Evolutionary conservation across 306 rosid genomes (phyloP), one percentile per base, ranked within the genome.

Genomic region (Gastrolobium villosum): DNA sequence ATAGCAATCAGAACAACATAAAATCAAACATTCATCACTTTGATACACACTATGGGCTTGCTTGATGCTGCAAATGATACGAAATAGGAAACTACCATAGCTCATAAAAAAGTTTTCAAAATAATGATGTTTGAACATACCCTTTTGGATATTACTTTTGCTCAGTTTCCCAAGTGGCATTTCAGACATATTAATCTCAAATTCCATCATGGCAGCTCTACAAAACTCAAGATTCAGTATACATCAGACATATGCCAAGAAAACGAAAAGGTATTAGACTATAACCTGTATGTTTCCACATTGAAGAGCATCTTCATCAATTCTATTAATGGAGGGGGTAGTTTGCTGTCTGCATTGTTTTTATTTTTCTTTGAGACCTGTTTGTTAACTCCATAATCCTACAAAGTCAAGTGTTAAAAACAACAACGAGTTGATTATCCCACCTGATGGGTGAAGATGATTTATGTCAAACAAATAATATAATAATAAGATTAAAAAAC

Each of bases 161-260:
- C 98, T 95, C 81, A 95, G 88, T 81, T 91, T 95, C 74, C 99
- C 99, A 69, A 95, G 98, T 3, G 99, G 99, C 99, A 95, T 95
- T 84, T 95, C 98, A 1, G 98, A 82, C 99, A 95, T 83, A 84
- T 95, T 95, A 75, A 95, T 95, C 88, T 95, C 98, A 79, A 92
- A 95, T 78, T 95, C 99, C 98, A 95, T 86, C 99, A 95, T 92
- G 68, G 98, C 99, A 79, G 97, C 90, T 86, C 99, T 95, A 92
- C 82, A 83, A 85, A 77, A 81, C 52, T 65, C 70, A 76, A 69
- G 48, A 72, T n/a, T 88, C 72, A 90, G 90, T 75, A 54, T 77
- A 34, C 46, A 70, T 62, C 67, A 76, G 5, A 70, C 43, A 62
- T n/a, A 72, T 77, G 20, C 61, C 28, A 74, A 77, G 64, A 50